phyloP scores from a whole-genome alignment of 148 eudicot species.

The Persicaria tinctoria region DNA sequence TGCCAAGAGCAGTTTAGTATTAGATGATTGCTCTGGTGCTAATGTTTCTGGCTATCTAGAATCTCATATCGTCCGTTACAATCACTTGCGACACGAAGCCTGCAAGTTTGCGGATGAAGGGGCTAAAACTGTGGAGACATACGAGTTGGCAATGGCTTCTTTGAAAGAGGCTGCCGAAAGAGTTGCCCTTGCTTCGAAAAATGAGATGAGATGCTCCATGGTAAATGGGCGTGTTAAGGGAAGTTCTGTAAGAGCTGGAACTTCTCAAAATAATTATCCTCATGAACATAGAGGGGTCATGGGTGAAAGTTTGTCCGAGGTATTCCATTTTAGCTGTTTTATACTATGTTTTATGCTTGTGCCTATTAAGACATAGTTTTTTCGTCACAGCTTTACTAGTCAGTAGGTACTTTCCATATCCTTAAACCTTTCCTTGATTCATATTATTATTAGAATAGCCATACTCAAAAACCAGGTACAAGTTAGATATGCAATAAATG shows the following conservation, averaged over 20 bases:
- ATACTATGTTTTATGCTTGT: background rate
- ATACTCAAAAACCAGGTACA: background rate
- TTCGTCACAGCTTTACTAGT: background rate
- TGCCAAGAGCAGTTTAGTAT: slow-evolving; percentile 46
- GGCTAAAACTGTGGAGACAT: slow-evolving; percentile 34
- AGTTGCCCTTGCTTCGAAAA: slow-evolving; percentile 25
- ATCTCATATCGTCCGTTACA: slow-evolving; percentile 42
- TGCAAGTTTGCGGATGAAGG: slow-evolving; percentile 47
- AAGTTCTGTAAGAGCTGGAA: slow-evolving; percentile 11
- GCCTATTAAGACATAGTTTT: background rate
- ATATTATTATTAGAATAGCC: background rate
- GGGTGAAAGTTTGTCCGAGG: slow-evolving; percentile 30
- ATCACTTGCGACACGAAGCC: slow-evolving; percentile 39
- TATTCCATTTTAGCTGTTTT: slow-evolving; percentile 13
- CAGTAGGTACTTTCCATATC: background rate
- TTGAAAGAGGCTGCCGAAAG: slow-evolving; percentile 37
- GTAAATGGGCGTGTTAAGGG: slow-evolving; percentile 21
- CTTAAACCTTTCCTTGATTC: background rate
- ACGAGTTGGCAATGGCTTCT: slow-evolving; percentile 43
- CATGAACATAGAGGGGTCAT: slow-evolving; percentile 8
- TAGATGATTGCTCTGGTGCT: slow-evolving; percentile 27
- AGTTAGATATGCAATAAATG: background rate
- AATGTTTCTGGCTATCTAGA: slow-evolving; percentile 28
- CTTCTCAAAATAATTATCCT: slow-evolving; percentile 17
- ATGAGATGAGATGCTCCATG: slow-evolving; percentile 22